Conservation (phyloP, 371 early-diverging fungal genomes). For the Funneliformis caledonium region DNA sequence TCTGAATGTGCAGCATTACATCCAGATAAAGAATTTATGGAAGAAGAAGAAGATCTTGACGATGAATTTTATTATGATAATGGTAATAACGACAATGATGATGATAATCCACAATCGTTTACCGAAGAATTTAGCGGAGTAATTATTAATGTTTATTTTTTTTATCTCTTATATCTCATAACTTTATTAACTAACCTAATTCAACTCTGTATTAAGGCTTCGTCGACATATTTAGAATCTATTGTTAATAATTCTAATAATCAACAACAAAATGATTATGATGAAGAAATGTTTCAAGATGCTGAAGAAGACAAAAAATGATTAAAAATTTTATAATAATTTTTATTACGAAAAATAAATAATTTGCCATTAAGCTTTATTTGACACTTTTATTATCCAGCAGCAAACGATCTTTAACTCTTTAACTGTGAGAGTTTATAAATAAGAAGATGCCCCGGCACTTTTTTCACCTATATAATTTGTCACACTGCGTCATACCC, state of each 20-base stretch:
- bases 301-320: slow-evolving; percentile 18
- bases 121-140: no score
- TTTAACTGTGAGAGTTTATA: no score
- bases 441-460: no score
- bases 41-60: slow-evolving; percentile 37
- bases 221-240: slow-evolving; percentile 35
- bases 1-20: slow-evolving; percentile 43
- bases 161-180: background rate
- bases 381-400: no score
- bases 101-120: slow-evolving; percentile 22
- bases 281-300: slow-evolving; percentile 38
- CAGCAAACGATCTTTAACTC: no score
- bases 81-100: background rate
- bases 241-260: slow-evolving; percentile 9
- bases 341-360: no score
- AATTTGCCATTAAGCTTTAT: no score
- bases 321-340: background rate
- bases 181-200: background rate
- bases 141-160: background rate
- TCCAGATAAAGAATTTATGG: slow-evolving; percentile 41
- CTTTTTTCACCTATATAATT: no score
- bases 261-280: slow-evolving; percentile 44
- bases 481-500: no score
- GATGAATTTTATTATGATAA: slow-evolving; percentile 34
- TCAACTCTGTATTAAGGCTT: background rate